Percentiles rank a stretch among this genome's conserved stretches.
Evolutionary conservation across 2,329 filamentous ascomycete species (phyloP).

Genomic region (Talaromyces atroroseus): DNA sequence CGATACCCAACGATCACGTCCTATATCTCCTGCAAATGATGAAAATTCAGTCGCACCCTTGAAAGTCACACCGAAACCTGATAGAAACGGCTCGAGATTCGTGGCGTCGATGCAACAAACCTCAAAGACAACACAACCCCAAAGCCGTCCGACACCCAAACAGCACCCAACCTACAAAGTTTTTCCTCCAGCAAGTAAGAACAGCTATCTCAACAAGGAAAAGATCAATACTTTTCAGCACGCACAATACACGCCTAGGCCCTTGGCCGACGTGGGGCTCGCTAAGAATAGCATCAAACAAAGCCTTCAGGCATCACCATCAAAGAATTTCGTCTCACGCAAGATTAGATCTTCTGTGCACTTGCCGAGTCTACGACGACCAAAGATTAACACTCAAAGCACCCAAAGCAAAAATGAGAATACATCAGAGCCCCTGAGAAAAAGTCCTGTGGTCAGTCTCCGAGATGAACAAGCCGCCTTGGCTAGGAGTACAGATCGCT

Average conservation of each 20-base stretch:
- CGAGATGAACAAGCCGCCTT: conserved; percentile 12
- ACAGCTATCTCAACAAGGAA: neutral
- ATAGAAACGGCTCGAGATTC: neutral
- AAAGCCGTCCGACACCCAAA: neutral
- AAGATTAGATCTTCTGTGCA: conserved; percentile 6
- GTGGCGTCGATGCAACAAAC: neutral
- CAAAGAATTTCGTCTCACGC: conserved; percentile 1
- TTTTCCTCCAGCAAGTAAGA: conserved; percentile 1
- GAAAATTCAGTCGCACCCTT: conserved; percentile 5
- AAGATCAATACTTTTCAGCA: neutral
- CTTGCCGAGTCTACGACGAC: conserved; percentile 3
- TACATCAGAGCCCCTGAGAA: neutral
- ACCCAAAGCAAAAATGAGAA: neutral
- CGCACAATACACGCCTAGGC: neutral
- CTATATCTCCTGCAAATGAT: neutral
- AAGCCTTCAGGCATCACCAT: neutral
- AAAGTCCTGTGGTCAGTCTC: neutral
- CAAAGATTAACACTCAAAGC: neutral
- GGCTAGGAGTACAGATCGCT: conserved; percentile 13
- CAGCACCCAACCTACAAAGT: conserved; percentile 1
- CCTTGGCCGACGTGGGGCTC: neutral
- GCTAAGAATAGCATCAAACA: neutral
- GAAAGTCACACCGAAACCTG: neutral
- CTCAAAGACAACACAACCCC: neutral
- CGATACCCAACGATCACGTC: neutral